phyloP scores from a whole-genome alignment of 2,329 filamentous ascomycete genomes.

The Paecilomyces niveus region DNA sequence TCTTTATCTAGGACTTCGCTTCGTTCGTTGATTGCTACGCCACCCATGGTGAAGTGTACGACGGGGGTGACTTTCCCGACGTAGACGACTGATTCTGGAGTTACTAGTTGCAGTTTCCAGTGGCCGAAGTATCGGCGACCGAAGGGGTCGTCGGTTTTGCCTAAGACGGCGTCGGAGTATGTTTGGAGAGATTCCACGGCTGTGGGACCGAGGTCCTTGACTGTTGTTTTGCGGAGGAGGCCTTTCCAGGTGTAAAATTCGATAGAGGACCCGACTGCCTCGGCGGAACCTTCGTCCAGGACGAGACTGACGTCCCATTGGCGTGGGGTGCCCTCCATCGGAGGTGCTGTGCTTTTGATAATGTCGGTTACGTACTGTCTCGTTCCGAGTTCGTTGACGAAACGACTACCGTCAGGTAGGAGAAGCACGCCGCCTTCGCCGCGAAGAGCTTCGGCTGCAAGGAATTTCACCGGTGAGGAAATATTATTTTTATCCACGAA shows the following conservation, averaged over 20 bases:
- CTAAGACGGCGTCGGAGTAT: conserved; percentile 43
- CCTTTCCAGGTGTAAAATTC: conserved; percentile 60
- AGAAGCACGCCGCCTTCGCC: conserved; percentile 58
- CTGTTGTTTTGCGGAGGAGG: conserved; percentile 49
- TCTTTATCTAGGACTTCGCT: conserved; percentile 44
- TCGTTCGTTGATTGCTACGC: conserved; percentile 50
- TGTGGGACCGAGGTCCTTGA: conserved; percentile 41
- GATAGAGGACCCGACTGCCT: conserved; percentile 48
- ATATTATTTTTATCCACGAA: conserved; percentile 51
- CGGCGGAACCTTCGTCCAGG: conserved; percentile 52
- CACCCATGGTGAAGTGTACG: conserved; percentile 62
- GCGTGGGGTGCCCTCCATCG: conserved; percentile 22
- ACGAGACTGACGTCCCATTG: conserved; percentile 56
- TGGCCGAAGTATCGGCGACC: conserved; percentile 48
- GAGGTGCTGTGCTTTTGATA: conserved; percentile 38
- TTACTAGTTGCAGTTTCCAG: conserved; percentile 47
- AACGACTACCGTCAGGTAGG: conserved; percentile 35
- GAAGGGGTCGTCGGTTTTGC: conserved; percentile 36
- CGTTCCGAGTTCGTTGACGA: conserved; percentile 58
- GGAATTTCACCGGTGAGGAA: conserved; percentile 48
- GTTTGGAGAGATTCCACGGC: conserved; percentile 40
- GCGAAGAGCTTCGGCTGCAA: conserved; percentile 56
- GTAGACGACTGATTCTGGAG: conserved; percentile 48
- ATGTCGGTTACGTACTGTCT: conserved; percentile 49
- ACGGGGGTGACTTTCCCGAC: conserved; percentile 57